These are phyloP conservation scores for Cercospora brassicicola DNA, from an alignment of 2,329 filamentous ascomycete genomes.

Conservation along the genomic window DNA sequence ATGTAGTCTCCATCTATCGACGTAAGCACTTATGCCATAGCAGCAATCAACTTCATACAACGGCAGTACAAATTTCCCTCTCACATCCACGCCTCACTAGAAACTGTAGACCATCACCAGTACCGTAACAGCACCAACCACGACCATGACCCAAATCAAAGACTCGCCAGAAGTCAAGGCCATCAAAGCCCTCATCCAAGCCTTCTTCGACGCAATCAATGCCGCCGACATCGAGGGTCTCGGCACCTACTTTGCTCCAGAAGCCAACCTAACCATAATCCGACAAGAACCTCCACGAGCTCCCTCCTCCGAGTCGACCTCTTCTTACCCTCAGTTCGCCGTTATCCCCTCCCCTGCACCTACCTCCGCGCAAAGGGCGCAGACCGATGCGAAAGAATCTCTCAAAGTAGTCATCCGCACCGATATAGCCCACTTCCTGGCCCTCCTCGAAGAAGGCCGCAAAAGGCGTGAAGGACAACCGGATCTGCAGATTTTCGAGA, in stretches of 20 bases:
- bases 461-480: constrained; percentile 20
- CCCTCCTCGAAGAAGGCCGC: constrained; percentile 21
- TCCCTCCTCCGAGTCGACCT: constrained; percentile 3
- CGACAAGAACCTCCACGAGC: constrained; percentile 22
- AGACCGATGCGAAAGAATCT: not conserved
- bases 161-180: constrained; percentile 10
- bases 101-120: not conserved
- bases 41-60: not conserved
- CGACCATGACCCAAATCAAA: constrained; percentile 21
- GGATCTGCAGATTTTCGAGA: constrained; percentile 18
- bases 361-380: not conserved
- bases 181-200: constrained; percentile 24
- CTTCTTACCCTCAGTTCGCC: constrained; percentile 32
- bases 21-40: not conserved
- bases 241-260: constrained; percentile 73
- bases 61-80: not conserved
- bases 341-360: not conserved
- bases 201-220: constrained; percentile 30
- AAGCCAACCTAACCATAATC: constrained; percentile 58
- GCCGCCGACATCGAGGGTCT: constrained; percentile 52
- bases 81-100: not conserved
- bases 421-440: constrained; percentile 24
- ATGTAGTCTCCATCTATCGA: not conserved
- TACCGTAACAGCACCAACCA: not conserved
- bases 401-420: constrained; percentile 15